phyloP scores from a whole-genome alignment of 1,139 yeast genomes.

The Taiozyma onychis region DNA sequence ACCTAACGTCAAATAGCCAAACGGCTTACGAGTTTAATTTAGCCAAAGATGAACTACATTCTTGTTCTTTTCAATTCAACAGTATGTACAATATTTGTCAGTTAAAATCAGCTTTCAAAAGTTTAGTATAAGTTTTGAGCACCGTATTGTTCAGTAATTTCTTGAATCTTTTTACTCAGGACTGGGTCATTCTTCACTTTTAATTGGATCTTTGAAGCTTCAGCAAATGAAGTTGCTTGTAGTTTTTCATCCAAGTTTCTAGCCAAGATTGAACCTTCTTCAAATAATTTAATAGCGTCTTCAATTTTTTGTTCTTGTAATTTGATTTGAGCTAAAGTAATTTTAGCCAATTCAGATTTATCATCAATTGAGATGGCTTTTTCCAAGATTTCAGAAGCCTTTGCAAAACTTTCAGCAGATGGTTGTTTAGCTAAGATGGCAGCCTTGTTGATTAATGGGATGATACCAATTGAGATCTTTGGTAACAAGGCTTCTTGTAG shows the following conservation, averaged over 20 bases:
- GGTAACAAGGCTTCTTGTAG: constrained; percentile 49
- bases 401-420: constrained; percentile 43
- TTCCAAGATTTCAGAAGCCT: constrained; percentile 64
- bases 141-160: constrained; percentile 31
- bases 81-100: too few relatives aligned
- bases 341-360: constrained; percentile 80
- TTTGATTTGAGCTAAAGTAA: constrained; percentile 86
- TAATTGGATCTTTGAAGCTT: constrained; percentile 81
- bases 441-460: constrained; percentile 90
- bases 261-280: constrained; percentile 75
- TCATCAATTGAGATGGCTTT: constrained; percentile 83
- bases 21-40: too few relatives aligned
- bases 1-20: too few relatives aligned
- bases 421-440: constrained; percentile 60
- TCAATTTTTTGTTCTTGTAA: constrained; percentile 78
- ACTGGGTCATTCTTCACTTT: constrained; percentile 64
- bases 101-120: neutral
- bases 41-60: neutral
- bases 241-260: constrained; percentile 83
- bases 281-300: constrained; percentile 77
- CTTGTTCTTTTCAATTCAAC: neutral
- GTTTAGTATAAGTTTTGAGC: constrained; percentile 16
- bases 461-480: constrained; percentile 67
- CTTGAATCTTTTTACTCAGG: constrained; percentile 40
- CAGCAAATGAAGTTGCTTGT: constrained; percentile 90